Base-by-base conservation (phyloP, 139 green algal species). In the Micractinium sp. region DNA sequence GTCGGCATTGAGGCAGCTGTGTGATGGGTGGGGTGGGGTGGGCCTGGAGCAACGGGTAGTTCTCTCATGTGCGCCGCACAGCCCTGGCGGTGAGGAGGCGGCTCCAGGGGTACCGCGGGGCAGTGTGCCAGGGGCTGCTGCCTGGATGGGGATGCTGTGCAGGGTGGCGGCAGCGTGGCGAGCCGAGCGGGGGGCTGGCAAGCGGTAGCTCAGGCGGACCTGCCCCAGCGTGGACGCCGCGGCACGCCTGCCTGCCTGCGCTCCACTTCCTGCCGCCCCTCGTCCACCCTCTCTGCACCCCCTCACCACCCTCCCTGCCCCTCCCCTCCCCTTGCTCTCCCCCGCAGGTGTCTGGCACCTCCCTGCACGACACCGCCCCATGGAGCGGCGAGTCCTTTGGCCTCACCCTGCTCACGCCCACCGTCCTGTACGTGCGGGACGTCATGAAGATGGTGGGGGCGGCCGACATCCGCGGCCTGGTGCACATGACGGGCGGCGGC, bases 401-500 rank as follows among this genome's bases (percentile, higher is more conserved):
- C 60, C 77, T 94, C 27, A 91, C 81, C n/a, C 93, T 97, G 79
- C 92, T 97, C 61, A 91, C 88, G 35, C 95, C 95, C 67, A 97
- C 95, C 20, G 39, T 83, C 25, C 89, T 97, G 60, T 97, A 97
- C 82, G 95, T 97, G 27, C 84, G 87, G 35, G 87, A 91, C 67
- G 79, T 67, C 66, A 87, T 87, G 83, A 87, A 87, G 83, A 36
- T 87, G 67, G 27, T 79, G 38, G 41, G 66, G 9, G 71, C 69
- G 3, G 85, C 85, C 1, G 85, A 88, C 71, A 56, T 94, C 79
- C 89, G 96, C 93, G 96, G 95, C 38, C 88, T 98, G 35, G 96
- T 99, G n/a, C 98, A 99, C 94, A 99, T 99, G 93, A 99, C 98
- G 19, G 98, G 98, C n/a, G 98, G 98, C 56, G 98, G 98, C 88